Base-by-base conservation (phyloP, 345 rosid genomes). In the Boechera divaricarpa region DNA sequence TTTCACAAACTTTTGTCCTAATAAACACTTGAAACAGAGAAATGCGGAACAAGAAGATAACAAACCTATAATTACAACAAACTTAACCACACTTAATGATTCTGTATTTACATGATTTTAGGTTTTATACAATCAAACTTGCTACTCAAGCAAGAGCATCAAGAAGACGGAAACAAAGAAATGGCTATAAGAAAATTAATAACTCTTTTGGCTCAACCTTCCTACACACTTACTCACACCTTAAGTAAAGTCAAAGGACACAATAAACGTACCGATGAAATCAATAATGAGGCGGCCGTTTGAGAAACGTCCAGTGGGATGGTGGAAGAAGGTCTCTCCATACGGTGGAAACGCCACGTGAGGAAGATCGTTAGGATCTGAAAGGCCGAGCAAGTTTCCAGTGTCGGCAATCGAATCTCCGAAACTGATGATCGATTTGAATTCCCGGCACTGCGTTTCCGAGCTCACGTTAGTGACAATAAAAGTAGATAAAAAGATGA, bases 381-480 rank as follows among this genome's bases (percentile, higher is more conserved):
- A 64, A 36, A 80, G 58, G 4, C 26, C 51, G 9, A 77, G 39
- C 33, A 67, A 55, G 86, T 84, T 85, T 16, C 89, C 91, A 2
- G 87, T 85, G 42, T 85, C 91, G 29, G 89, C 79, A 7, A 79
- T 21, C 2, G 91, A 87, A 60, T 87, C 91, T 6, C 91, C 91
- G 38, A 87, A 85, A 77, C 89, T 84, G 61, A 87, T 69, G 76
- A 87, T 77, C 4, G 89, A 81, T 4, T 39, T 18, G 64, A 67
- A 69, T 12, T 72, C 16, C 2, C 18, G 72, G 41, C 72, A 69
- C 4, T 60, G 54, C 2, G 75, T 5, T 53, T 69, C 65, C 7
- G 67, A 42, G 35, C 24, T 12, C 26, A n/a, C 70, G 2, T 3
- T 53, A 48, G 38, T 76, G 64, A 69, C 8, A 2, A 58, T 9